Conservation (phyloP, 2,329 filamentous ascomycete genomes). For the Cercospora canescens region DNA sequence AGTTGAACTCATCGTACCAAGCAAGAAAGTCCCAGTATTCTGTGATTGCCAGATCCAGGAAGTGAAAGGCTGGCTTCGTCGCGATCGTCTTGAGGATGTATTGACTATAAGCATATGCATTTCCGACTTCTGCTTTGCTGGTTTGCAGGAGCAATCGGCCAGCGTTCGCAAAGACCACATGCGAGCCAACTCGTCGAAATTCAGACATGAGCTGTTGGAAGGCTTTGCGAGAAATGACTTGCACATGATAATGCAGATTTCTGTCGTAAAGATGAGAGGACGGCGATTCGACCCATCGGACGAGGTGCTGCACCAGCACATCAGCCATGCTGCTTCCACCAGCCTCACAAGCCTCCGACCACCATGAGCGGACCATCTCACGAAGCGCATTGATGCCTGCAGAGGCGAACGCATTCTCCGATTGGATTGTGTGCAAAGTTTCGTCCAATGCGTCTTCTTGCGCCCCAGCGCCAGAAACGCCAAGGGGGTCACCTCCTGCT, state of each 20-base stretch:
- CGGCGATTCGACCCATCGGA: conserved; percentile 94
- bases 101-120: conserved; percentile 93
- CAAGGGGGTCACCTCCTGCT: conserved; percentile 67
- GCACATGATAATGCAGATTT: conserved; percentile 93
- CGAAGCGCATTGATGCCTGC: conserved; percentile 86
- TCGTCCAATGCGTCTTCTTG: conserved; percentile 61
- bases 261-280: conserved; percentile 94
- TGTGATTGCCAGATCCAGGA: conserved; percentile 94
- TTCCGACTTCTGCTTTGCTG: conserved; percentile 93
- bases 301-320: conserved; percentile 93
- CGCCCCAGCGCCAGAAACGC: conserved; percentile 74
- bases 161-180: conserved; percentile 91
- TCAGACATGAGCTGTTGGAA: conserved; percentile 97
- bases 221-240: conserved; percentile 97
- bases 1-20: conserved; percentile 99
- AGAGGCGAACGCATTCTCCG: conserved; percentile 89
- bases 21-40: conserved; percentile 99
- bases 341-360: conserved; percentile 73
- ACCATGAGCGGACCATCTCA: conserved; percentile 99
- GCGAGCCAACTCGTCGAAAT: conserved; percentile 90
- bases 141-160: conserved; percentile 91
- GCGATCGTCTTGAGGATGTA: conserved; percentile 99
- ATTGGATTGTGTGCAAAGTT: conserved; percentile 70
- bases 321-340: conserved; percentile 92
- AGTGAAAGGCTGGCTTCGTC: conserved; percentile 91